Evolutionary conservation across 192 early-diverging fungal genomes (phyloP), one percentile per base, ranked within the genome.

Genomic region (Obelidium mucronatum): DNA sequence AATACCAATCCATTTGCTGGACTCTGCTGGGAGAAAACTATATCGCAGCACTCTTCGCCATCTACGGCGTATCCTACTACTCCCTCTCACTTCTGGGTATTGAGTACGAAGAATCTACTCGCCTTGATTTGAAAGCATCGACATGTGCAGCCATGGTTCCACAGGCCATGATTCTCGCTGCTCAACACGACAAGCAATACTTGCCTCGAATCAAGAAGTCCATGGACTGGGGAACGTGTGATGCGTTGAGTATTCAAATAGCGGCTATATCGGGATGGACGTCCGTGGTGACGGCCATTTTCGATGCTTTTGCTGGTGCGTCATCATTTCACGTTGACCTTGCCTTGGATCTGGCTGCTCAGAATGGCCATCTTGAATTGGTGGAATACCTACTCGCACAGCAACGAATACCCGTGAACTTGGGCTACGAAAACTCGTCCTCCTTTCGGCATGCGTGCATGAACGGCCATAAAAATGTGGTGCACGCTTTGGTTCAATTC

Each of bases 241-340:
- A 68, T 19, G 40, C 67, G 2, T 44, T 68, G 2, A 19, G 22
- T 52, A 39, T 68, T 54, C 67, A 68, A 30, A 35, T 68, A 3
- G 39, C 67, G 22, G 52, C 44, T 24, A 68, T 68, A 28, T 68
- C 67, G 24, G 67, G 67, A 24, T 68, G 67, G 67, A 34, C 67
- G 13, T 11, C 8, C 19, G 67, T 68, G 1, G 44, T 44, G 67
- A 39, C 11, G 24, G 19, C 40, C 40, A 68, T 53, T 24, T n/a
- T 39, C 11, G 8, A 13, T 19, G 44, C 52, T 11, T 24, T 17
- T 52, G n/a, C 2, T 0, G 24, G 26, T 19, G 34, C 30, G 8
- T 31, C 62, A 17, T 5, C 8, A 39, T 8, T 35, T 8, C 17
- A 64, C 24, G 11, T 6, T 5, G 34, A 68, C n/a, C 31, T 68